phyloP scores from a whole-genome alignment of 2,329 filamentous ascomycete species.

The Epicoccum nigrum region DNA sequence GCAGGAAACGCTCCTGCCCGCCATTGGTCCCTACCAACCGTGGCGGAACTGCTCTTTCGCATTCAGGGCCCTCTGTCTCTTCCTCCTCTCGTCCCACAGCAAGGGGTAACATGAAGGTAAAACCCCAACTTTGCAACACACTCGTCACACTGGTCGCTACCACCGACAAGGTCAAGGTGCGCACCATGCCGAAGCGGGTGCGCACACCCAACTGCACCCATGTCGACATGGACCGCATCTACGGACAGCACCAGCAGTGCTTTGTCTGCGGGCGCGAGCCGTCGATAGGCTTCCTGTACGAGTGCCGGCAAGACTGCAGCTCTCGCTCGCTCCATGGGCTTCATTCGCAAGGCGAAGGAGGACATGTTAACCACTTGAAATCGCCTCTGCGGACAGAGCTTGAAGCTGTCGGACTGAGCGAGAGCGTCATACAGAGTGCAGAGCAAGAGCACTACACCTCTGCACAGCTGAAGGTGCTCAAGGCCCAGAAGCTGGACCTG shows the following conservation, averaged over 20 bases:
- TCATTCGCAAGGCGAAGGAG: not conserved
- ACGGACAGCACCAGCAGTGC: slow-evolving; percentile 60
- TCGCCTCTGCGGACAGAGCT: slow-evolving; percentile 37
- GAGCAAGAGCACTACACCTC: slow-evolving; percentile 44
- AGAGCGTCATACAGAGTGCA: slow-evolving; percentile 43
- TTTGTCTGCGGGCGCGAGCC: slow-evolving; percentile 62
- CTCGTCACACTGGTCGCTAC: not conserved
- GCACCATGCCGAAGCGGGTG: slow-evolving; percentile 27
- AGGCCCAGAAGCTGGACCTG: slow-evolving; percentile 39
- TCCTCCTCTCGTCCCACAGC: not conserved
- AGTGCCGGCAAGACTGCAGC: slow-evolving; percentile 67
- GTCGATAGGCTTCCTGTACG: slow-evolving; percentile 73
- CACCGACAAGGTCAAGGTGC: slow-evolving; percentile 27
- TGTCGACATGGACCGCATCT: slow-evolving; percentile 70
- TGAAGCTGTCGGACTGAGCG: slow-evolving; percentile 37
- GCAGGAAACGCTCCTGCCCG: slow-evolving; percentile 12
- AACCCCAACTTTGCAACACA: not conserved
- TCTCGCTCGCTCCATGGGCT: slow-evolving; percentile 15
- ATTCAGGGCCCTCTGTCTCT: not conserved
- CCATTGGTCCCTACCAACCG: not conserved
- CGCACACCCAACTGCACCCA: slow-evolving; percentile 65
- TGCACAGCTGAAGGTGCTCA: slow-evolving; percentile 40
- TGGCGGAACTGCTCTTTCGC: slow-evolving; percentile 1
- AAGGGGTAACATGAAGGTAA: slow-evolving; percentile 7
- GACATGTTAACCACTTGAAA: slow-evolving; percentile 9